Conservation (phyloP, 2,329 filamentous ascomycete species). For the Diaporthe vexans region DNA sequence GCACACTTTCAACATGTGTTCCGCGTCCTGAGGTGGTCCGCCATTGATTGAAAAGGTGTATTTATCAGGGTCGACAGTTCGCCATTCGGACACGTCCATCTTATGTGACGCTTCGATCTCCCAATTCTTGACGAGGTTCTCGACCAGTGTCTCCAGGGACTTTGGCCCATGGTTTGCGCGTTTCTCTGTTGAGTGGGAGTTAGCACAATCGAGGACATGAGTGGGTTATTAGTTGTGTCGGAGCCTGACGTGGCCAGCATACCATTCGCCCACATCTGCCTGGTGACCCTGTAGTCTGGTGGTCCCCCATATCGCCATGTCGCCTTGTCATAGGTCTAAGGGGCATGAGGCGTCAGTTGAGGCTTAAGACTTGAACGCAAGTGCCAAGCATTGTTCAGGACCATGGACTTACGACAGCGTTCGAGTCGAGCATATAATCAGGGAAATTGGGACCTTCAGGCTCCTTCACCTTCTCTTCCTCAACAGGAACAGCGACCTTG, state of each 20-base stretch:
- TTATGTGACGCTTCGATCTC: slow-evolving; percentile 81
- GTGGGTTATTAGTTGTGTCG: slow-evolving; percentile 34
- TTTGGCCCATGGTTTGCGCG: slow-evolving; percentile 66
- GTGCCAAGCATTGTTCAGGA: neutral
- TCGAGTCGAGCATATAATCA: slow-evolving; percentile 71
- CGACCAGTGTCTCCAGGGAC: slow-evolving; percentile 72
- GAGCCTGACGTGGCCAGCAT: slow-evolving; percentile 46
- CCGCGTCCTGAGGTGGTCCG: slow-evolving; percentile 66
- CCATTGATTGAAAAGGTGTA: slow-evolving; percentile 77
- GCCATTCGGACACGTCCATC: slow-evolving; percentile 71
- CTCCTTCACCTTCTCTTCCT: slow-evolving; percentile 28
- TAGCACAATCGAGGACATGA: neutral
- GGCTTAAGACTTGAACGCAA: neutral
- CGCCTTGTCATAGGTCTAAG: slow-evolving; percentile 60
- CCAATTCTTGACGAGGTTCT: slow-evolving; percentile 82
- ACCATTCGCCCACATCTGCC: slow-evolving; percentile 72
- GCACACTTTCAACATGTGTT: slow-evolving; percentile 76
- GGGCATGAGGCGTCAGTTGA: slow-evolving; percentile 18
- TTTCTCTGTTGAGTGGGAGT: slow-evolving; percentile 62
- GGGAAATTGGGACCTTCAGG: slow-evolving; percentile 51
- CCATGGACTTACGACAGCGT: slow-evolving; percentile 63
- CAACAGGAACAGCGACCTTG: slow-evolving; percentile 26
- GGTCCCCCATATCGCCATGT: slow-evolving; percentile 72
- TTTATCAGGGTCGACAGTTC: slow-evolving; percentile 71
- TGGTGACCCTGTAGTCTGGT: slow-evolving; percentile 76